Conservation (phyloP, 2,329 filamentous ascomycete species). For the Aspergillus tanneri region DNA sequence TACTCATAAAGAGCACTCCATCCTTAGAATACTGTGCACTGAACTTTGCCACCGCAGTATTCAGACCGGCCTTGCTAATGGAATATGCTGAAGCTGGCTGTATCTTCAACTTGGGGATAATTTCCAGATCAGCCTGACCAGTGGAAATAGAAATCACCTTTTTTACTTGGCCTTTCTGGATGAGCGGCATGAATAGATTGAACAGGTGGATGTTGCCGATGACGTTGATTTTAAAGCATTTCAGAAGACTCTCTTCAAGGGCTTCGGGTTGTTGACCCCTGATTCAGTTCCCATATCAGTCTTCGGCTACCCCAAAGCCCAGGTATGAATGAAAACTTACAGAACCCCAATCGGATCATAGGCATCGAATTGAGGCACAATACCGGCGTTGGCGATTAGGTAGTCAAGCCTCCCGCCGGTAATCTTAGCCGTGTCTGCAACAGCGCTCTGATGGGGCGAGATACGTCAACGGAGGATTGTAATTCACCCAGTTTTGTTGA, state of each 20-base stretch:
- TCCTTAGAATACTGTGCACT: conserved; percentile 50
- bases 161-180: conserved; percentile 52
- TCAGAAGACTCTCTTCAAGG: conserved; percentile 37
- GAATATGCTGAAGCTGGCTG: conserved; percentile 44
- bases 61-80: conserved; percentile 54
- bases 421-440: conserved; percentile 29
- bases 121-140: conserved; percentile 50
- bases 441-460: conserved; percentile 14
- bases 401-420: conserved; percentile 49
- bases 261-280: conserved; percentile 33
- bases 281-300: conserved; percentile 2
- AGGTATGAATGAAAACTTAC: conserved; percentile 35
- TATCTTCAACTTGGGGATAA: conserved; percentile 42
- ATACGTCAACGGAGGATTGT: background rate
- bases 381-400: conserved; percentile 53
- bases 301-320: background rate
- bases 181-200: conserved; percentile 54
- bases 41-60: conserved; percentile 56
- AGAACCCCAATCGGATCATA: conserved; percentile 38
- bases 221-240: conserved; percentile 50
- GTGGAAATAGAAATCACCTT: conserved; percentile 56
- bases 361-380: conserved; percentile 30
- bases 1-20: conserved; percentile 53
- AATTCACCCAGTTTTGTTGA: no score
- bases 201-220: conserved; percentile 55